These are phyloP conservation scores for Besnoitia besnoiti DNA, from an alignment of 169 alveolate species.

Conservation along the genomic window DNA sequence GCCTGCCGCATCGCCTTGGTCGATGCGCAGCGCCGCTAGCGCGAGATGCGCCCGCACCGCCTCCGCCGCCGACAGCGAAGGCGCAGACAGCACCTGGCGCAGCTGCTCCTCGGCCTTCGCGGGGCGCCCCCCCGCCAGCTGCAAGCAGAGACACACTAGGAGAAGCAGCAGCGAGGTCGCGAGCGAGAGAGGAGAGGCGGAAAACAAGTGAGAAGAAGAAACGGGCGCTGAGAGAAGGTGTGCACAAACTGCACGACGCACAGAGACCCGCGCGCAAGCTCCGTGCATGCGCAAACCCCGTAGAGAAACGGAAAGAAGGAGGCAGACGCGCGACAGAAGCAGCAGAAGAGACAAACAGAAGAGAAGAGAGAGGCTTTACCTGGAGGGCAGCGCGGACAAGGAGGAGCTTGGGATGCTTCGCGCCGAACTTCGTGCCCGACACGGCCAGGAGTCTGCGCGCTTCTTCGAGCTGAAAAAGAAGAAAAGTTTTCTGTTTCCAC, in stretches of 20 bases:
- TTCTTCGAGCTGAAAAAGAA: not conserved
- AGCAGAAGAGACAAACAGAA: not conserved
- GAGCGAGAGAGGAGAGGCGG: too few species aligned
- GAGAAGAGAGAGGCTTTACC: not conserved
- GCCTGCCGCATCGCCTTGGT: not conserved
- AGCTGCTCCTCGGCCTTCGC: constrained; percentile 31
- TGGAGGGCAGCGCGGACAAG: constrained; percentile 32
- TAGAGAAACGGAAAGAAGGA: not conserved
- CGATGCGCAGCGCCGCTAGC: not conserved
- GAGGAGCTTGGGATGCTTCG: not conserved
- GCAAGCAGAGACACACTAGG: constrained; percentile 13
- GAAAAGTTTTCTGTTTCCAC: too few species aligned
- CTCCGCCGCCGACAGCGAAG: not conserved
- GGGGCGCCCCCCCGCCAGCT: constrained; percentile 14
- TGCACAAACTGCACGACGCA: too few species aligned
- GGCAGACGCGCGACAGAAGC: not conserved
- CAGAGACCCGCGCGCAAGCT: not conserved
- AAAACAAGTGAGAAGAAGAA: not conserved
- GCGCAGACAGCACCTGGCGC: not conserved
- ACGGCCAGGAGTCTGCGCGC: constrained; percentile 8
- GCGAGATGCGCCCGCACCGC: not conserved
- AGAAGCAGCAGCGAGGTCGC: not conserved
- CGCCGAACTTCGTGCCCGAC: not conserved
- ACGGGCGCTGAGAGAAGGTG: not conserved
- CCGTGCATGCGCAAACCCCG: not conserved